phyloP scores from a whole-genome alignment of 2,329 filamentous ascomycete genomes.

The Penicillium sp. region DNA sequence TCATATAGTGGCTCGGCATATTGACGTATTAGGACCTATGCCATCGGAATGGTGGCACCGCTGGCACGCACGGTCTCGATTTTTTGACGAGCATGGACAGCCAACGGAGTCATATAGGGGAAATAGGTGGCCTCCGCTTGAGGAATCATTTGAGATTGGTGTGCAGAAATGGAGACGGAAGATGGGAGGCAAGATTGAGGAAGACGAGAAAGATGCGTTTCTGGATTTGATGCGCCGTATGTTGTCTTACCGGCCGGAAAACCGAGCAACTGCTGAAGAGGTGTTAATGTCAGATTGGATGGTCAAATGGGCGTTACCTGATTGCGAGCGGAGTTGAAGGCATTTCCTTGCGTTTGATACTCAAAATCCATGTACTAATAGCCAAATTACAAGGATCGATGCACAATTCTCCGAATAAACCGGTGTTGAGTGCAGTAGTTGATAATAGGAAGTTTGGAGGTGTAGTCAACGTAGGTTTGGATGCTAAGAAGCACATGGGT shows the following conservation, averaged over 20 bases:
- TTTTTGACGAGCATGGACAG: conserved; percentile 13
- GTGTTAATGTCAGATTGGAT: conserved; percentile 31
- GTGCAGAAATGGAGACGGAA: conserved; percentile 16
- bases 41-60: conserved; percentile 14
- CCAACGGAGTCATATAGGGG: conserved; percentile 5
- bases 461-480: background rate
- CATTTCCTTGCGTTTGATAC: too few species aligned
- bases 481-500: too few species aligned
- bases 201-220: conserved; percentile 18
- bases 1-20: conserved; percentile 16
- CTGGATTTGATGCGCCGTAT: conserved; percentile 28
- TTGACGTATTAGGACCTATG: conserved; percentile 19
- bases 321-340: conserved; percentile 6
- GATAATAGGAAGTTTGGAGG: background rate
- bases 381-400: background rate
- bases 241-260: conserved; percentile 24
- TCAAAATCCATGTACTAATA: too few species aligned
- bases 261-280: conserved; percentile 23
- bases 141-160: conserved; percentile 23
- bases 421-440: background rate
- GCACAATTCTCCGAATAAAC: background rate
- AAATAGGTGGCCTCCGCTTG: conserved; percentile 15
- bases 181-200: conserved; percentile 11
- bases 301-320: conserved; percentile 27
- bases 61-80: conserved; percentile 11